Base-by-base conservation (phyloP, 164 flowering plant species). In the Magnolia kwangsiensis region DNA sequence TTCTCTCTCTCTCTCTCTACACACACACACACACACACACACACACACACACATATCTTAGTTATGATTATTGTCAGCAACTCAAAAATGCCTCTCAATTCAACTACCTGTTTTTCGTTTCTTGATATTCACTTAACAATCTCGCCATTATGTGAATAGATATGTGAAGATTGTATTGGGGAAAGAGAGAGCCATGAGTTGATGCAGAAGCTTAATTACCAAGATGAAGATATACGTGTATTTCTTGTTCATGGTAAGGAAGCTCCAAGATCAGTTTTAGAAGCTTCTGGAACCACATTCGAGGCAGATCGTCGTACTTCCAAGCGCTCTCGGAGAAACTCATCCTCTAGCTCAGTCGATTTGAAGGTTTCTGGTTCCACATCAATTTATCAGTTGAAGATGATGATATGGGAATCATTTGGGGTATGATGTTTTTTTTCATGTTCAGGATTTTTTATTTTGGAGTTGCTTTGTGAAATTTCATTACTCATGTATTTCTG, bases 341-440 rank as follows among this genome's bases (percentile, higher is more conserved):
- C 86, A 55, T 74, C 74, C 83, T 96, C 97, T 27, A 88, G 88
- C 84, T 83, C 88, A 0, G 67, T 87, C 23, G 91, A 82, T 82
- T 73, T 96, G 72, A 93, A 88, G 72, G 98, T 96, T 75, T 94
- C 98, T 81, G 97, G 93, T 4, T 88, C 93, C 45, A 96, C 96
- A 63, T 82, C 98, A 59, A 65, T 96, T 64, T 94, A 94, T 81
- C 96, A 96, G 78, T 83, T 96, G 84, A 96, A 96, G 79, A 89
- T 96, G 99, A 92, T 94, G 99, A 93, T 96, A 82, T 94, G 98
- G 98, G 98, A 94, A 81, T 90, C 92, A 21, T 91, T 94, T 83
- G 99, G 98, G 93, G 99, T 96, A 90, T 50, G 95, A 58, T 77
- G 61, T 61, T 77, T 66, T 29, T n/a, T 29, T 68, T 37, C 2